Evolutionary conservation across 495 filamentous ascomycete genomes (phyloP).

Genomic region (Aspergillus heteromorphus): DNA sequence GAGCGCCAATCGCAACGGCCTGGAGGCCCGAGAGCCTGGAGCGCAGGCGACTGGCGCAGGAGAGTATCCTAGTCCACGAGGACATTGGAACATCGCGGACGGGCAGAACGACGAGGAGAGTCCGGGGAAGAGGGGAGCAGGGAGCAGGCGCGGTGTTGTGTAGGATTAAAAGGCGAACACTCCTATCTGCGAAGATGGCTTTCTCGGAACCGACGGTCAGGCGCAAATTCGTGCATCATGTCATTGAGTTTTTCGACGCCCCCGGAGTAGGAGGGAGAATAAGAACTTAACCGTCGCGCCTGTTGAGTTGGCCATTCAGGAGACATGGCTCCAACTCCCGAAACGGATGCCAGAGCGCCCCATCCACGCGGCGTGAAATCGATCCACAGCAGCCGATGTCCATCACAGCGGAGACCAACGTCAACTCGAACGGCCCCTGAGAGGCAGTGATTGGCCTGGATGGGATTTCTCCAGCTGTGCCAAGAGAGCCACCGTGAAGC

Average conservation of each 20-base stretch:
- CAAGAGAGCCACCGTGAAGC: neutral
- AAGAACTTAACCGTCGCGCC: neutral
- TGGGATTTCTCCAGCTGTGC: neutral
- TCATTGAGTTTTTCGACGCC: neutral
- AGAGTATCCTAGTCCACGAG: conserved; percentile 15
- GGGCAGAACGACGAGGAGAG: neutral
- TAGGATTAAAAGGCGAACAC: neutral
- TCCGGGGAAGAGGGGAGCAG: neutral
- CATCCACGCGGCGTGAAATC: neutral
- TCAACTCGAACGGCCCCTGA: neutral
- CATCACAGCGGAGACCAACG: neutral
- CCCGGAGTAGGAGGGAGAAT: neutral
- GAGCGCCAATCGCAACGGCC: conserved; percentile 7
- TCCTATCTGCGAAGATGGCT: neutral
- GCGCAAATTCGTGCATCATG: neutral
- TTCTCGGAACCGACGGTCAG: neutral
- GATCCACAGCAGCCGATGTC: neutral
- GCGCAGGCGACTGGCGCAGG: conserved; percentile 16
- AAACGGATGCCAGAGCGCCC: neutral
- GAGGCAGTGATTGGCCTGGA: neutral
- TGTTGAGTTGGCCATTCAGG: neutral
- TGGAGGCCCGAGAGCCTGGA: conserved; percentile 18
- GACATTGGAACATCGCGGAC: conserved; percentile 30
- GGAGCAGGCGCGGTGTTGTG: neutral
- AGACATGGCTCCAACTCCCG: neutral